Evolutionary conservation across 164 flowering plant species (phyloP).

Genomic region (Amborella trichopoda): DNA sequence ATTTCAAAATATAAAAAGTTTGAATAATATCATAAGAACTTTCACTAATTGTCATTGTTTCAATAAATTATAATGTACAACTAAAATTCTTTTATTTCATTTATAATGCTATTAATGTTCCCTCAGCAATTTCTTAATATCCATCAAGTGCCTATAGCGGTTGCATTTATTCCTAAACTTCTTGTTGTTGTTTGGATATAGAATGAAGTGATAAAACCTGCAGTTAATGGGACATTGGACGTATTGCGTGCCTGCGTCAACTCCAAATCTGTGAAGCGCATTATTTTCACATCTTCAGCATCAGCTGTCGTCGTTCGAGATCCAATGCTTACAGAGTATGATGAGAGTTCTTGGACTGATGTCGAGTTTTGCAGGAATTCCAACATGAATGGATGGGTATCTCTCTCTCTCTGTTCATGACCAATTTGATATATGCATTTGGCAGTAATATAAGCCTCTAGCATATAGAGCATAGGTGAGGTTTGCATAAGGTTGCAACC

Average conservation of each 20-base stretch:
- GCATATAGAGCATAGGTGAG: constrained; percentile 28
- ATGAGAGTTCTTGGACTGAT: constrained; percentile 18
- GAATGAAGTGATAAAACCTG: constrained; percentile 23
- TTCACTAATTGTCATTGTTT: too few relatives aligned
- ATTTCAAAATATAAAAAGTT: too few relatives aligned
- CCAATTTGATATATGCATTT: too few relatives aligned
- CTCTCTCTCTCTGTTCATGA: too few relatives aligned
- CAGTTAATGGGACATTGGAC: constrained; percentile 16
- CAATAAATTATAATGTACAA: too few relatives aligned
- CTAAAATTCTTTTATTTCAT: too few relatives aligned
- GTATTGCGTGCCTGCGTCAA: constrained; percentile 18
- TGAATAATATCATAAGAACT: too few relatives aligned
- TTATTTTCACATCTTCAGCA: constrained; percentile 22
- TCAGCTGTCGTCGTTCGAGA: constrained; percentile 15
- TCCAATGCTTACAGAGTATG: constrained; percentile 6
- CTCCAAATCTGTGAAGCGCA: constrained; percentile 14
- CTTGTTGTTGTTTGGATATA: too few relatives aligned
- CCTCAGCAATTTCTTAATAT: too few relatives aligned
- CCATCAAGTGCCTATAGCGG: too few relatives aligned
- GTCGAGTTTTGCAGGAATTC: constrained; percentile 9
- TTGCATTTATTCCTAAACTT: too few relatives aligned
- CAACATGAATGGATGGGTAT: constrained; percentile 30
- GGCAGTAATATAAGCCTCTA: constrained; percentile 29
- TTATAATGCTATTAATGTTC: too few relatives aligned
- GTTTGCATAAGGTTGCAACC: constrained; percentile 25